Conservation (phyloP, 1,284 basidiomycete genomes). For the Cryptococcus depauperatus region DNA sequence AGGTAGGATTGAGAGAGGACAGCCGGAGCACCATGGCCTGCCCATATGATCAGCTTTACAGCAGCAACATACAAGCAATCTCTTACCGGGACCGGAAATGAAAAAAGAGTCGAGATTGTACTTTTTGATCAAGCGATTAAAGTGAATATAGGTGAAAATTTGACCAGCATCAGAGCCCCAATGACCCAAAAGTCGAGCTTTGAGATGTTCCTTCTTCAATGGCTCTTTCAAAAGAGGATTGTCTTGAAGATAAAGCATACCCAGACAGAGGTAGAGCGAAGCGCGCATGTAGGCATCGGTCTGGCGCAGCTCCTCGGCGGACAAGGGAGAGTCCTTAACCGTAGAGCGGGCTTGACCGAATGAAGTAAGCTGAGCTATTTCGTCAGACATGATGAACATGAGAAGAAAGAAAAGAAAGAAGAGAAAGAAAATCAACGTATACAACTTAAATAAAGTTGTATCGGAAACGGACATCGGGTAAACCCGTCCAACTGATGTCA, state of each 20-base stretch:
- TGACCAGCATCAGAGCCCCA: conserved; percentile 55
- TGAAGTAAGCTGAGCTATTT: conserved; percentile 11
- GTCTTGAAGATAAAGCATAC: conserved; percentile 64
- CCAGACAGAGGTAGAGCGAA: conserved; percentile 33
- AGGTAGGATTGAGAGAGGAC: conserved; percentile 73
- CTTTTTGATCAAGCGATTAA: conserved; percentile 59
- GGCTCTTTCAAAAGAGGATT: conserved; percentile 61
- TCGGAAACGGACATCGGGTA: background rate
- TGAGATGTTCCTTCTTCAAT: conserved; percentile 61
- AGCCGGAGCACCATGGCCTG: conserved; percentile 74
- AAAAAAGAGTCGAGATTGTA: conserved; percentile 50
- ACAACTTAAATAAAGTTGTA: background rate
- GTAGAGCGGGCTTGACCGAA: conserved; percentile 28
- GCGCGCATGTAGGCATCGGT: conserved; percentile 35
- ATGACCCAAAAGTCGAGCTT: conserved; percentile 62
- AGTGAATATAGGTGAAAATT: conserved; percentile 67
- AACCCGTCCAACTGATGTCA: no score
- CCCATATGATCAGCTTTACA: background rate
- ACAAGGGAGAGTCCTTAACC: conserved; percentile 22
- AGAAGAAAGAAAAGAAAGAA: background rate
- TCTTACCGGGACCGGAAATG: conserved; percentile 47
- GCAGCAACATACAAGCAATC: background rate
- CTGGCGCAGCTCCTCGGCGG: conserved; percentile 28
- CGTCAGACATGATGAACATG: conserved; percentile 4
- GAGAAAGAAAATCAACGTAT: background rate